These are phyloP conservation scores for Perkinsela sp. DNA, from an alignment of 208 protist genomes.

Conservation along the genomic window DNA sequence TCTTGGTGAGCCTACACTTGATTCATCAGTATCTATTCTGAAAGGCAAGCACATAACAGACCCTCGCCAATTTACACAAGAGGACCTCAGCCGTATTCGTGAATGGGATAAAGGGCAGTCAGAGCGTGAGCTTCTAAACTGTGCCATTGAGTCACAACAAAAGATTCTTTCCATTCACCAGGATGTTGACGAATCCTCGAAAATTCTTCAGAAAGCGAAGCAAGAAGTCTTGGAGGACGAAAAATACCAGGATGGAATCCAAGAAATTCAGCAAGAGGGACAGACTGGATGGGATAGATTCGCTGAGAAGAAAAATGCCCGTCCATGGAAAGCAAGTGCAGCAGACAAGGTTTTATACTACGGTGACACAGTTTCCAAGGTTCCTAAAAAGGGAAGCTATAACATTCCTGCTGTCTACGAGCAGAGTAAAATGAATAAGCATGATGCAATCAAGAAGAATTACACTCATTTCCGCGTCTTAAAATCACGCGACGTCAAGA, in stretches of 20 bases:
- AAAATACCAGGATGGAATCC: neutral
- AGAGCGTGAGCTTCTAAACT: neutral
- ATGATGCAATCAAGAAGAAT: neutral
- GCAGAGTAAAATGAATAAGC: neutral
- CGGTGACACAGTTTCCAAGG: neutral
- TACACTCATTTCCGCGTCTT: neutral
- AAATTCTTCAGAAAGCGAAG: neutral
- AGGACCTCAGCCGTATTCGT: neutral
- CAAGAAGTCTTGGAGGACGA: neutral
- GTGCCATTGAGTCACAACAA: neutral
- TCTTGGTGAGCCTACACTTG: neutral
- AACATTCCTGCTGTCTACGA: neutral
- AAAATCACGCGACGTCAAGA: neutral
- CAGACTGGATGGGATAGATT: neutral
- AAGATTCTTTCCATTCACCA: neutral
- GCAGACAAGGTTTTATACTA: neutral
- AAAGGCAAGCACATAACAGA: neutral
- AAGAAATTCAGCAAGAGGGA: neutral
- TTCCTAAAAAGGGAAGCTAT: neutral
- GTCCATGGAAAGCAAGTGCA: neutral
- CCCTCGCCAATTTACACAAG: neutral
- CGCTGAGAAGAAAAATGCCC: neutral
- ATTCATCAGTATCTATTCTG: neutral
- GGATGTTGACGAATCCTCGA: neutral
- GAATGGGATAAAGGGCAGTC: neutral